A percentile compares a stretch with the other conserved stretches of the same genome.
phyloP scores from a whole-genome alignment of 345 rosid species.

The Murraya paniculata region DNA sequence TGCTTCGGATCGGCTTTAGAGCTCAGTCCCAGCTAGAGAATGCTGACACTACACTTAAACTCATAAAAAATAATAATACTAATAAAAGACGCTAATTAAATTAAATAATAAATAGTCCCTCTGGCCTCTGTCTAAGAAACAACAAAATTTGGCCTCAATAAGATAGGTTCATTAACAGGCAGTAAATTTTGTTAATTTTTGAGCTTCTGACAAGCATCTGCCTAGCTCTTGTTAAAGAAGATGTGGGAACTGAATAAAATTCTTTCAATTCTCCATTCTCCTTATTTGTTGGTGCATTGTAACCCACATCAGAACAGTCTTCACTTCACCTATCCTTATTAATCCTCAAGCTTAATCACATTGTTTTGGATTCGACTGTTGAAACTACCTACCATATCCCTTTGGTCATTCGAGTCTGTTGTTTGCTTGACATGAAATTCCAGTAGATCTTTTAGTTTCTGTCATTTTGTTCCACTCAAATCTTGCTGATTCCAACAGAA shows the following conservation, averaged over 20 bases:
- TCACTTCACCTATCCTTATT: neutral
- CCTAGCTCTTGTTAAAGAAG: neutral
- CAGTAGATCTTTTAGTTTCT: slow-evolving; percentile 4
- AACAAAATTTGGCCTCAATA: slow-evolving; percentile 1
- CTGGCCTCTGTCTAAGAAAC: neutral
- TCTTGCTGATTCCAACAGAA: slow-evolving; percentile 16
- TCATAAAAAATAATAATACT: neutral
- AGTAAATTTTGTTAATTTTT: neutral
- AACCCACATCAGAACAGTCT: neutral
- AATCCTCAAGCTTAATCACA: neutral
- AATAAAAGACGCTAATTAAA: neutral
- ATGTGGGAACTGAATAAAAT: neutral
- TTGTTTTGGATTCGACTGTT: neutral
- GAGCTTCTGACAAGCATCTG: neutral
- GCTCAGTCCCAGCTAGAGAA: slow-evolving; percentile 6
- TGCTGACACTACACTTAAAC: slow-evolving; percentile 3
- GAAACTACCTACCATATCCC: neutral
- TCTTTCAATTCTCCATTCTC: neutral
- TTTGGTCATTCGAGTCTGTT: slow-evolving; percentile 1
- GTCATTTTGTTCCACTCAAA: slow-evolving; percentile 19
- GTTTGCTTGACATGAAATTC: slow-evolving; percentile 11
- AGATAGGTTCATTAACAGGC: neutral
- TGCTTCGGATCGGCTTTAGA: neutral
- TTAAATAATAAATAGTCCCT: neutral
- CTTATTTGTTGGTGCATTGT: neutral